phyloP scores from a whole-genome alignment of 2,329 filamentous ascomycete genomes.

The Dothistroma septosporum region DNA sequence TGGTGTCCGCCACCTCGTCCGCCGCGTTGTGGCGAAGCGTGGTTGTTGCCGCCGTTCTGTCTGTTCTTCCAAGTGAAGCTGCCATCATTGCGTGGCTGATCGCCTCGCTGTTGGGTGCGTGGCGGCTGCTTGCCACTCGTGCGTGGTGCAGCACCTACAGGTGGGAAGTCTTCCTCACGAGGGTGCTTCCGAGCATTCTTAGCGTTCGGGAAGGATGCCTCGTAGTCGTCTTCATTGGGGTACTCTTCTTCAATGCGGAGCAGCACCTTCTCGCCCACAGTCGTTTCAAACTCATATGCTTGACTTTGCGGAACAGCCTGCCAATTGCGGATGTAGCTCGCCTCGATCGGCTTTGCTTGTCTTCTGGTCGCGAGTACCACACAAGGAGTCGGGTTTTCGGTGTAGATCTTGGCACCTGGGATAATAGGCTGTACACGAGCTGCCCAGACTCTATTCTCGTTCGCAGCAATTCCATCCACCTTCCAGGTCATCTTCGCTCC shows the following conservation, averaged over 20 bases:
- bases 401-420: conserved; percentile 64
- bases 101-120: conserved; percentile 32
- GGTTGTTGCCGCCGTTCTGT: conserved; percentile 7
- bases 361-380: conserved; percentile 79
- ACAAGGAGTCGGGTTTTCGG: conserved; percentile 71
- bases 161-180: conserved; percentile 50
- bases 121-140: conserved; percentile 21
- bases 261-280: conserved; percentile 80
- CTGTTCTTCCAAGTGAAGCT: conserved; percentile 34
- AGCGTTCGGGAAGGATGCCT: conserved; percentile 59
- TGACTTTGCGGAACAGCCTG: conserved; percentile 67
- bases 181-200: conserved; percentile 60
- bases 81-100: conserved; percentile 21
- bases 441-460: conserved; percentile 83
- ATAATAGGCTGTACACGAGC: conserved; percentile 71
- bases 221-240: conserved; percentile 58
- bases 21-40: conserved; percentile 27
- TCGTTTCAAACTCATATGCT: conserved; percentile 72
- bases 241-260: conserved; percentile 74
- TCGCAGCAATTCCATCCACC: conserved; percentile 69
- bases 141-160: conserved; percentile 24
- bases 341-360: conserved; percentile 72
- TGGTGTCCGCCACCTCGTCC: conserved; percentile 40
- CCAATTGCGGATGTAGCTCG: conserved; percentile 78
- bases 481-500: conserved; percentile 80